Conservation (phyloP, 2,329 filamentous ascomycete species). For the Cytospora chrysosperma region DNA sequence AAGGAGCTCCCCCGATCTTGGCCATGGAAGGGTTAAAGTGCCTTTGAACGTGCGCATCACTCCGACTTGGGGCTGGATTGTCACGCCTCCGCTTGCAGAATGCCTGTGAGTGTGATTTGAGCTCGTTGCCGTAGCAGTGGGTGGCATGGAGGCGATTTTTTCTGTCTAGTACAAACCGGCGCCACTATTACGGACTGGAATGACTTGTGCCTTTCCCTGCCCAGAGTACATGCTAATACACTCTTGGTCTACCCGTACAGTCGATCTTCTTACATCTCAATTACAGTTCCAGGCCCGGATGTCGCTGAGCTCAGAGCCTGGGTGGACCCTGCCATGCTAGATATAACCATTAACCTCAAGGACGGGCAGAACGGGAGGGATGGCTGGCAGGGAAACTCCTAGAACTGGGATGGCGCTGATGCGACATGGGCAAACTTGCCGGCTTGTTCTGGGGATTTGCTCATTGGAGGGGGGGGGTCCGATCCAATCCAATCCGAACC, state of each 20-base stretch:
- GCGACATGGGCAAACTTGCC: constrained; percentile 21
- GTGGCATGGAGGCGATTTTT: background rate
- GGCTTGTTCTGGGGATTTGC: constrained; percentile 1
- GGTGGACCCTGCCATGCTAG: background rate
- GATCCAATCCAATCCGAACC: background rate
- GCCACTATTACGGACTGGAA: constrained; percentile 9
- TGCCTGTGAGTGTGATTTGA: constrained; percentile 1
- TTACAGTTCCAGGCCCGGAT: background rate
- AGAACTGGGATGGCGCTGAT: constrained; percentile 15
- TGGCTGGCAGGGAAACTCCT: constrained; percentile 15
- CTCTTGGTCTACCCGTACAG: constrained; percentile 2
- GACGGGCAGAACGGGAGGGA: constrained; percentile 1
- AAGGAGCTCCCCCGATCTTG: constrained; percentile 15
- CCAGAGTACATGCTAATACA: constrained; percentile 8
- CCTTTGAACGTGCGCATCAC: constrained; percentile 13
- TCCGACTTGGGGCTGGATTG: constrained; percentile 7
- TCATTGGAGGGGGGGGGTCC: constrained; percentile 18
- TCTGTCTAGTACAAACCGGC: background rate
- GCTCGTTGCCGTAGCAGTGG: background rate
- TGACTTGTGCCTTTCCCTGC: constrained; percentile 13
- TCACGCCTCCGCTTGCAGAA: constrained; percentile 13
- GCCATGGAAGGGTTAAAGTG: constrained; percentile 2
- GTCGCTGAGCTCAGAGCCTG: constrained; percentile 6
- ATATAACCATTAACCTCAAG: constrained; percentile 10
- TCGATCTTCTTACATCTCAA: constrained; percentile 3